Evolutionary conservation across 371 early-diverging fungal species (phyloP), one percentile per base, ranked within the genome.

Genomic region (Rhizopus sp.): DNA sequence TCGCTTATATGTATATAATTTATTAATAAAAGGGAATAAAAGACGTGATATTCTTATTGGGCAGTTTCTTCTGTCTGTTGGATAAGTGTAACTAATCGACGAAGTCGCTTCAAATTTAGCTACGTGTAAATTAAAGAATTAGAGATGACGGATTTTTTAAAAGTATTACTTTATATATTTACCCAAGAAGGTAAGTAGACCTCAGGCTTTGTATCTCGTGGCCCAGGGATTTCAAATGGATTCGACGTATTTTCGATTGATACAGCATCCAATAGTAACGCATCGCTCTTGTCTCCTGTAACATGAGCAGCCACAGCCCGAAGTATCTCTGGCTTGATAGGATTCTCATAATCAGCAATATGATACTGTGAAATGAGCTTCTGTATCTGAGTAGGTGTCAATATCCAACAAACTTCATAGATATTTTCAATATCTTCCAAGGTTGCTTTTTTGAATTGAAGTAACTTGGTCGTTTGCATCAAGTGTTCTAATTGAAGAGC

Each of bases 371-470:
- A 87, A 23, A 98, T 88, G 37, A 99, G 73, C 78, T 97, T 97
- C 73, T 95, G 94, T 68, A 97, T 92, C 72, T 97, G 97, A 1
- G 93, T 88, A 3, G 94, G 90, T 59, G 93, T 95, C 50, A 98
- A 80, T 68, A 95, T 81, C 87, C 93, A 94, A 76, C 97, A 97
- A 37, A 95, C 93, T 63, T 96, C 97, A 56, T 94, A 95, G 57
- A 98, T 92, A 47, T 92, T 92, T 59, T 96, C 95, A 50, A 97
- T 89, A 65, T 98, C 96, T 59, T 90, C 88, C 53, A 91, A 78
- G 2, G 94, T 88, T 4, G 90, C 85, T 83, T 98, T 98, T 70
- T 93, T 94, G 69, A 96, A 85, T 65, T 95, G 96, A 53, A 98
- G 72, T 30, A 98, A 72, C 75, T 97, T 97, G 39, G 95, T 95